phyloP scores from a whole-genome alignment of 805 yeast genomes.

The Vanderwaltozyma yarrowii region DNA sequence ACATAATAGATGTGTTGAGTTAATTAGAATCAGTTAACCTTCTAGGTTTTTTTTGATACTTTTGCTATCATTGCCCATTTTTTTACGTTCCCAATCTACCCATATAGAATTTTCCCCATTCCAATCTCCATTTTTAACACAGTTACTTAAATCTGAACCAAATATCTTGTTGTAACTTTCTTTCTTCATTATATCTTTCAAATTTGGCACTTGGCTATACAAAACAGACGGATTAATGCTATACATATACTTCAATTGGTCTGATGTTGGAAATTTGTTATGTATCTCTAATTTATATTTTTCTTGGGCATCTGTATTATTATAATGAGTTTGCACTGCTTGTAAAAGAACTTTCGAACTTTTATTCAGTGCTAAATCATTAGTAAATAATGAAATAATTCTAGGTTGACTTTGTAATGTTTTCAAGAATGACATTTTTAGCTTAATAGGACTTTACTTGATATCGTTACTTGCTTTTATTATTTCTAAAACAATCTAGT shows the following conservation, averaged over 20 bases:
- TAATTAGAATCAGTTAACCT: neutral
- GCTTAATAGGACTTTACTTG: no score
- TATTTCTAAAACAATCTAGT: no score
- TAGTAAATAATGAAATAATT: constrained; percentile 35
- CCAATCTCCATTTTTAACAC: constrained; percentile 19
- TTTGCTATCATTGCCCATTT: constrained; percentile 17
- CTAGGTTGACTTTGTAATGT: constrained; percentile 38
- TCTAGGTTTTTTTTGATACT: constrained; percentile 8
- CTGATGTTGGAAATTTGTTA: constrained; percentile 21
- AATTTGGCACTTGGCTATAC: constrained; percentile 11
- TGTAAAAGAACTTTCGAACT: constrained; percentile 13
- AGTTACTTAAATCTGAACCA: constrained; percentile 14
- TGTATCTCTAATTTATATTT: constrained; percentile 17
- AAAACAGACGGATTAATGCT: constrained; percentile 8
- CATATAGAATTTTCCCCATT: constrained; percentile 17
- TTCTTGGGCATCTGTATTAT: constrained; percentile 8
- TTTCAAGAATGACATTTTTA: constrained; percentile 31
- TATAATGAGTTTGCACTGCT: constrained; percentile 1
- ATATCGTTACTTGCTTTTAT: no score
- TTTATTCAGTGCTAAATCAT: constrained; percentile 17
- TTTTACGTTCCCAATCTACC: constrained; percentile 29
- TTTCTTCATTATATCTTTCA: constrained; percentile 8
- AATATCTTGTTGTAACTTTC: constrained; percentile 12
- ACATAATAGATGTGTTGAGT: neutral
- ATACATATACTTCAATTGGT: constrained; percentile 23